Evolutionary conservation across 768 basidiomycete genomes (phyloP), one percentile per base, ranked within the genome.

Genomic region (Tylopilus sp.): DNA sequence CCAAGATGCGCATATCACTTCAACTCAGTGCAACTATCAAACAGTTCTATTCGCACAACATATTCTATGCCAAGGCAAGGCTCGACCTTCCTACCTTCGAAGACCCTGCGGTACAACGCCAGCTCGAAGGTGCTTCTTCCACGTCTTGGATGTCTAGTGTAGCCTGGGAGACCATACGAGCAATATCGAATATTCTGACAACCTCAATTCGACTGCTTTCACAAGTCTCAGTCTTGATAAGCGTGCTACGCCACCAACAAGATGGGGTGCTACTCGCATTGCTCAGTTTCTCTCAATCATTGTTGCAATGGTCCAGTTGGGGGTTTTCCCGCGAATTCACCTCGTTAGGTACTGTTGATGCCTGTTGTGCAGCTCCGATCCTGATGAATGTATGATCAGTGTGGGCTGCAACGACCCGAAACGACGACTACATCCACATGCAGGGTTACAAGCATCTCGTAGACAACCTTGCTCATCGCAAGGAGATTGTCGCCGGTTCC

Each of bases 41-140:
- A 56, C 75, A 72, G 51, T 77, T 78, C 63, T 89, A 85, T 62
- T 75, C 83, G 3, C 65, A 77, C 11, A 83, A 84, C 56, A 79
- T 80, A 48, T 89, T 88, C 65, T 71, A 73, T 26, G 82, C 85
- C 10, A 77, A 85, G 65, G 81, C 79, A 18, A 79, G 88, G 7
- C 76, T 91, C 28, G 88, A 91, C 64, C 74, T 90, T 2, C 86
- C 88, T 1, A 88, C 88, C 0, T 90, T 81, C 51, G 77, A 83
- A 50, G 85, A 89, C 64, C 75, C 84, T 6, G 75, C 77, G 7
- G 73, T 89, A 8, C 83, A 83, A 57, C 73, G 79, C 22, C 87
- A 87, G 57, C 70, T 91, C 22, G 79, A 86, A 48, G 67, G 78
- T 23, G 74, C 77, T n/a, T 72, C 74, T 49, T 66, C 72, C 6